Percentiles rank a stretch among this genome's conserved stretches.
Evolutionary conservation across 352 stramenopile species (phyloP).

Genomic region (Phytopythium oedochilum): DNA sequence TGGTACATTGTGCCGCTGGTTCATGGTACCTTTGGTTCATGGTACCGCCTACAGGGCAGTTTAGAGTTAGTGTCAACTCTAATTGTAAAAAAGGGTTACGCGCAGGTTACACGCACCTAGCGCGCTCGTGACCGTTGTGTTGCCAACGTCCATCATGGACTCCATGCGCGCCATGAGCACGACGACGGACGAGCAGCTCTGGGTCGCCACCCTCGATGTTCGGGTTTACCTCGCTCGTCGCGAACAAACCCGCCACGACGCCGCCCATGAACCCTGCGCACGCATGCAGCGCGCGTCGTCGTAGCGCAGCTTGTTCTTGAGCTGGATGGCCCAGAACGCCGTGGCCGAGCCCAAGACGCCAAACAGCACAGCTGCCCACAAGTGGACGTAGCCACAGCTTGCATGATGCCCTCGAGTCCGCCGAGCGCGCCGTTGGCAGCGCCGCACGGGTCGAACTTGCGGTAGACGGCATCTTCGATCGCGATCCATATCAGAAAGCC

Average conservation of each 20-base stretch:
- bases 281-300: conserved; percentile 28
- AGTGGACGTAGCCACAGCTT: conserved; percentile 19
- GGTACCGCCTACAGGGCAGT: too few relatives aligned
- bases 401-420: conserved; percentile 21
- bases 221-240: conserved; percentile 25
- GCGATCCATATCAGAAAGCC: conserved; percentile 20
- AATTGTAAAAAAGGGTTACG: too few relatives aligned
- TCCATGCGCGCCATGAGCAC: conserved; percentile 11
- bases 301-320: conserved; percentile 18
- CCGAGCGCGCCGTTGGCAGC: conserved; percentile 16
- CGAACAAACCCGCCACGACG: conserved; percentile 24
- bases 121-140: too few relatives aligned
- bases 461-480: conserved; percentile 10
- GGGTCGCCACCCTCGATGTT: conserved; percentile 18
- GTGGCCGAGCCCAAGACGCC: conserved; percentile 12
- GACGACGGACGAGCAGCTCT: conserved; percentile 10
- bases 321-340: conserved; percentile 7
- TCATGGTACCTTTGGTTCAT: too few relatives aligned
- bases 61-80: too few relatives aligned
- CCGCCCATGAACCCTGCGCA: conserved; percentile 16
- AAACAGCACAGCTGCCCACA: conserved; percentile 19
- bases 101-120: too few relatives aligned
- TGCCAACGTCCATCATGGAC: too few relatives aligned
- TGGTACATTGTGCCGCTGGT: too few relatives aligned
- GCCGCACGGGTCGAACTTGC: conserved; percentile 16